phyloP scores from a whole-genome alignment of 2,329 filamentous ascomycete species.

The Fusarium devonianum region DNA sequence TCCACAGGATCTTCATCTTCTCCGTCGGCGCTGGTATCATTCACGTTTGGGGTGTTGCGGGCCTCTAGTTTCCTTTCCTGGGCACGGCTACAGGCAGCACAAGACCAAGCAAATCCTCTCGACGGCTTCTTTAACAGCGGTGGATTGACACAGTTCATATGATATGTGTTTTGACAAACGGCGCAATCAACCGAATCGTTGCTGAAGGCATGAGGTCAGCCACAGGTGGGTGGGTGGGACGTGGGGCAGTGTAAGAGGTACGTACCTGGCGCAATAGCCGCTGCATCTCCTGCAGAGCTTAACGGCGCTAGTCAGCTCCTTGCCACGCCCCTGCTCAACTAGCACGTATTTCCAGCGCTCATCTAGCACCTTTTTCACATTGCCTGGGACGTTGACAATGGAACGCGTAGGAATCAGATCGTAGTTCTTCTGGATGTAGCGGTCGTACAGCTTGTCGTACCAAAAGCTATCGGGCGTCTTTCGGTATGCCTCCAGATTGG shows the following conservation, averaged over 20 bases:
- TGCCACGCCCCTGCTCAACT: conserved; percentile 90
- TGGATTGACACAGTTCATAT: conserved; percentile 97
- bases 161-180: conserved; percentile 92
- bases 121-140: conserved; percentile 95
- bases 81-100: conserved; percentile 93
- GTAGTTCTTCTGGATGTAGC: conserved; percentile 98
- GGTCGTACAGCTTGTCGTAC: conserved; percentile 97
- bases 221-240: conserved; percentile 19
- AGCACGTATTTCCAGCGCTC: conserved; percentile 97
- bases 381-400: conserved; percentile 95
- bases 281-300: conserved; percentile 95
- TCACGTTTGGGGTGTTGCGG: conserved; percentile 79
- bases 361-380: conserved; percentile 94
- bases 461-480: conserved; percentile 89
- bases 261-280: conserved; percentile 88
- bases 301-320: conserved; percentile 93
- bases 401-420: conserved; percentile 91
- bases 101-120: conserved; percentile 97
- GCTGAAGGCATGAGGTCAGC: conserved; percentile 54
- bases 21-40: conserved; percentile 71
- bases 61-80: conserved; percentile 93
- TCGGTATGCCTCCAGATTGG: conserved; percentile 82
- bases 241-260: conserved; percentile 39
- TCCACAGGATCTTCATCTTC: conserved; percentile 69
- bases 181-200: conserved; percentile 97